Percentiles rank a stretch among this genome's conserved stretches.
phyloP scores from a whole-genome alignment of 2,329 filamentous ascomycete genomes.

The Pseudofabraea citricarpa region DNA sequence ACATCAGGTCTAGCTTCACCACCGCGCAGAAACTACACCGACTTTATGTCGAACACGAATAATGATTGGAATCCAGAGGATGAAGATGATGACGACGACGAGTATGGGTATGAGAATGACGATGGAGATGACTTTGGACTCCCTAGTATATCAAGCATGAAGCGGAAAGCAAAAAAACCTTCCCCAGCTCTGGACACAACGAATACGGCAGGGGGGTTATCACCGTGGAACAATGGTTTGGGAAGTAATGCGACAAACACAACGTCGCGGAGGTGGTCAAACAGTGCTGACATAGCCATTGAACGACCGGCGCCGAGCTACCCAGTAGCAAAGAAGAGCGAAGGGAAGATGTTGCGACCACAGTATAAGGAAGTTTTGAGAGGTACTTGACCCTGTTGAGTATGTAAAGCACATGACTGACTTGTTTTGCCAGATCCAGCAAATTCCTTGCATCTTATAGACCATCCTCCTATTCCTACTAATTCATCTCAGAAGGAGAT shows the following conservation, averaged over 20 bases:
- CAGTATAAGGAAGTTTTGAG: constrained; percentile 96
- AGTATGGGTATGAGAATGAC: constrained; percentile 74
- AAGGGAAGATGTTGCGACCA: constrained; percentile 91
- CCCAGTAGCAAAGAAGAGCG: constrained; percentile 80
- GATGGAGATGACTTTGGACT: constrained; percentile 94
- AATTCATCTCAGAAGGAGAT: constrained; percentile 78
- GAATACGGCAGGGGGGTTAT: constrained; percentile 12
- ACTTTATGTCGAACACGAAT: constrained; percentile 75
- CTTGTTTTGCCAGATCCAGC: constrained; percentile 57
- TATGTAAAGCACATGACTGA: not conserved
- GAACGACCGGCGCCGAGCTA: constrained; percentile 80
- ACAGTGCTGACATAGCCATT: constrained; percentile 92
- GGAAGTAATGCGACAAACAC: constrained; percentile 31
- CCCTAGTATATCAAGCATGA: constrained; percentile 88
- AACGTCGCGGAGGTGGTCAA: constrained; percentile 58
- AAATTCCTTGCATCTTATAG: constrained; percentile 91
- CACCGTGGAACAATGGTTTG: constrained; percentile 32
- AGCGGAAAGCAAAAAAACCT: constrained; percentile 57
- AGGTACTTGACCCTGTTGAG: constrained; percentile 38
- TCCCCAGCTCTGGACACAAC: constrained; percentile 8
- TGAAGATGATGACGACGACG: constrained; percentile 62
- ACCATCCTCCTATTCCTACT: constrained; percentile 69
- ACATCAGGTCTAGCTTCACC: constrained; percentile 53
- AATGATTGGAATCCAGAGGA: constrained; percentile 77
- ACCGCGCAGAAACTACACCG: constrained; percentile 70